A percentile compares a stretch with the other conserved stretches of the same genome.
Evolutionary conservation across 805 yeast genomes (phyloP).

Genomic region (Metschnikowia henanensis): DNA sequence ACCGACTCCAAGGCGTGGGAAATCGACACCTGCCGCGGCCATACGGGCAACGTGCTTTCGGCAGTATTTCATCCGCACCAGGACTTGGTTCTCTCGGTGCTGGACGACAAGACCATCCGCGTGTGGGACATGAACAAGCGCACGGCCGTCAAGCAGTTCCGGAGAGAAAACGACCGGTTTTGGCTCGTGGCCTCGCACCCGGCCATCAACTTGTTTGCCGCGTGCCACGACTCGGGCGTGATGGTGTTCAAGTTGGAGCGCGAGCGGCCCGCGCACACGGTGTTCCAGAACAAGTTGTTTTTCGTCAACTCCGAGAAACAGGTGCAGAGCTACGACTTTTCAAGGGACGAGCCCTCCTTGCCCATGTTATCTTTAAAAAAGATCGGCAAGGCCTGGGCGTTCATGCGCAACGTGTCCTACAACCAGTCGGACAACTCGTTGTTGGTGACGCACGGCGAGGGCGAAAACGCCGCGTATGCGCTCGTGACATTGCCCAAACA

Average conservation of each 20-base stretch:
- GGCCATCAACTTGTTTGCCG: conserved; percentile 85
- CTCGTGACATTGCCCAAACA: conserved; percentile 79
- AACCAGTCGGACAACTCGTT: conserved; percentile 91
- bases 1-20: conserved; percentile 98
- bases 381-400: conserved; percentile 83
- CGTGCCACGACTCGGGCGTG: conserved; percentile 96
- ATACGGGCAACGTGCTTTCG: conserved; percentile 87
- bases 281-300: conserved; percentile 69
- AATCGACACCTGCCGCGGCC: conserved; percentile 98
- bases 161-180: conserved; percentile 91
- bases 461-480: conserved; percentile 66
- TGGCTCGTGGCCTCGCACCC: conserved; percentile 94
- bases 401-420: conserved; percentile 80
- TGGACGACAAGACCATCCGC: conserved; percentile 95
- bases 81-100: conserved; percentile 87
- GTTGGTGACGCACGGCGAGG: conserved; percentile 76
- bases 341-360: conserved; percentile 59
- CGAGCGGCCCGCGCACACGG: conserved; percentile 90
- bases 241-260: conserved; percentile 97
- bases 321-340: conserved; percentile 75
- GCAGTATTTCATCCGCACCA: conserved; percentile 92
- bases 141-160: conserved; percentile 89
- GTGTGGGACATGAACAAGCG: conserved; percentile 96
- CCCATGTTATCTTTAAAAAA: conserved; percentile 84
- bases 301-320: conserved; percentile 84